A percentile compares a stretch with the other conserved stretches of the same genome.
Evolutionary conservation across 2,329 filamentous ascomycete genomes (phyloP).

Genomic region (Bipolaris cookei): DNA sequence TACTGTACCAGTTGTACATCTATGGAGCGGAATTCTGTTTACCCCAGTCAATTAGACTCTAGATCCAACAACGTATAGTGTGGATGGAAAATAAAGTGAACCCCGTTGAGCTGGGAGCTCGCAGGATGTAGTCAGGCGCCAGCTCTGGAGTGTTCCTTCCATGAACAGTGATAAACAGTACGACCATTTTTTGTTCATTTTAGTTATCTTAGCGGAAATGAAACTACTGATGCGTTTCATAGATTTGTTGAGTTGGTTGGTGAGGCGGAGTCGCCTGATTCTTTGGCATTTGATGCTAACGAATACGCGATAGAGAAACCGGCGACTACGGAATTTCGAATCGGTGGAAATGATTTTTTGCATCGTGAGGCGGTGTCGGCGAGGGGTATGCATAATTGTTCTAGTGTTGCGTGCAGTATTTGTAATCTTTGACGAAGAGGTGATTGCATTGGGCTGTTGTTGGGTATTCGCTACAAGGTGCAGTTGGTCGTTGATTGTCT

Average conservation of each 20-base stretch:
- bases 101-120: conserved; percentile 21
- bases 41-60: conserved; percentile 18
- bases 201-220: neutral
- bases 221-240: neutral
- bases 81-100: conserved; percentile 25
- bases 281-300: no score
- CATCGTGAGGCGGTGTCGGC: conserved; percentile 1
- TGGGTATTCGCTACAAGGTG: no score
- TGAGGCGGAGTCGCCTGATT: neutral
- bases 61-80: conserved; percentile 24
- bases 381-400: neutral
- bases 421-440: neutral
- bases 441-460: no score
- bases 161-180: neutral
- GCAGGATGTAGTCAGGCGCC: conserved; percentile 17
- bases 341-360: neutral
- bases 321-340: neutral
- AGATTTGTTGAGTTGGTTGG: neutral
- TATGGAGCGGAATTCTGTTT: conserved; percentile 19
- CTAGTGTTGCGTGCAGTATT: neutral
- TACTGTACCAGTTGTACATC: conserved; percentile 30
- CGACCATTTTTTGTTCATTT: neutral
- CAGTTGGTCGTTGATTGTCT: no score
- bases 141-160: conserved; percentile 8
- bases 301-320: neutral